Base-by-base conservation (phyloP, 768 basidiomycete species). In the Suillus cothurnatus region DNA sequence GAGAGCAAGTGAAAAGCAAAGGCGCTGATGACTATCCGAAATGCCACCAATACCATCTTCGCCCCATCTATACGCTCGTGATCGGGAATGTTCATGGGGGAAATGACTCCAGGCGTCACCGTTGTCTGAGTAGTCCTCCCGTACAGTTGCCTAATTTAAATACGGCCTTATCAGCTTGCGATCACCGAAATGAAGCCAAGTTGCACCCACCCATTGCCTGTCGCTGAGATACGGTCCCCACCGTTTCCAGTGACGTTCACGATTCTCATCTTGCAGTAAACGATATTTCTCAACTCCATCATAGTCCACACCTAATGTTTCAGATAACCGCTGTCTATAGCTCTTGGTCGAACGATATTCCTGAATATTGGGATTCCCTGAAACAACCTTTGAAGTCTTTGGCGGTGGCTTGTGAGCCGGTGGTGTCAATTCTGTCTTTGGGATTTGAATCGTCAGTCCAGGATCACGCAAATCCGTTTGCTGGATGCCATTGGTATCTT, bases 221-320 rank as follows among this genome's bases (percentile, higher is more conserved):
- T 99, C 97, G 65, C 90, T 91, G 61, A 99, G 85, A 81, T 99
- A 99, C 19, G 97, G 97, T 23, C 97, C 97, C 97, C 97, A 99
- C 71, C 94, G 85, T 79, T 99, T 99, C 97, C 97, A 99, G 77
- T 99, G 96, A 59, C 84, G 84, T 69, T 93, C 89, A 69, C 87
- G 90, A 59, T 83, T 81, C 64, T 85, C 88, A 69, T 95, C 93
- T 71, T 98, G 92, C 58, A 88, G 79, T n/a, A 99, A 86, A 58
- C 96, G 87, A 76, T 91, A 82, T 69, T 87, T 87, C 80, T 99
- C 97, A 28, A 86, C 87, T 15, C 93, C 92, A 60, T 88, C 85
- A 75, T 96, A 99, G 39, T 88, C 81, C 4, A 79, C 70, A 1
- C 93, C 93, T 38, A 96, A 81, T 64, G 79, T 78, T 66, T 87